Base-by-base conservation (phyloP, 768 basidiomycete genomes). In the Amanita pseudoporphyria region DNA sequence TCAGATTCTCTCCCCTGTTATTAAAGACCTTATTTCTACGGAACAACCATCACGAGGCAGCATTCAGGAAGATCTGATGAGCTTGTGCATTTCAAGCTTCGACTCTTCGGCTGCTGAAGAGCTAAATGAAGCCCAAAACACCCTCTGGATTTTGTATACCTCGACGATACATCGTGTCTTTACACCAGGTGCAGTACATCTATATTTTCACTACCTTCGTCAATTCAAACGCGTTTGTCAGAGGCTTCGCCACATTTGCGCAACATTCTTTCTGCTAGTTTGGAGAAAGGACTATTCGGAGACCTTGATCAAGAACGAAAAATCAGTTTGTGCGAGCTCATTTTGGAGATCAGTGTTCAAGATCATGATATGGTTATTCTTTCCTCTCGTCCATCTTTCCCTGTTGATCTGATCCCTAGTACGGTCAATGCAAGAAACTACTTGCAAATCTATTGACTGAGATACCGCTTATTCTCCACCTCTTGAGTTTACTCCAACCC, bases 221-320 rank as follows among this genome's bases (percentile, higher is more conserved):
- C 39, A 45, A 42, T 14, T 33, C 46, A 35, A 18, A 35, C 14
- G 9, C 3, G 45, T 48, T 37, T 28, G 21, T 37, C 53, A 84
- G 81, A 68, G 14, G 60, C 67, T 1, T 56, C 67, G n/a, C 33
- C 64, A 28, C 57, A 65, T 3, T 62, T 71, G 2, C 73, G 74
- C 37, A 55, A 57, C 13, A 63, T 70, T 1, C 61, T 84, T 10
- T 60, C 69, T 2, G 64, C 65, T 19, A 65, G 69, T 3, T 60
- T 89, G 16, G 70, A 77, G 56, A 62, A 66, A 19, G 81, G 78
- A 2, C 62, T 91, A 2, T 87, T 87, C 58, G 58, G 58, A 2
- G 64, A 61, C 32, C 66, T 94, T 33, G 67, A 62, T 10, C 56
- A 71, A 13, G 76, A 79, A 21, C 78, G 72, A 32, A 76, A 81